phyloP scores from a whole-genome alignment of 305 asterid species.

The Solanum hybrid region DNA sequence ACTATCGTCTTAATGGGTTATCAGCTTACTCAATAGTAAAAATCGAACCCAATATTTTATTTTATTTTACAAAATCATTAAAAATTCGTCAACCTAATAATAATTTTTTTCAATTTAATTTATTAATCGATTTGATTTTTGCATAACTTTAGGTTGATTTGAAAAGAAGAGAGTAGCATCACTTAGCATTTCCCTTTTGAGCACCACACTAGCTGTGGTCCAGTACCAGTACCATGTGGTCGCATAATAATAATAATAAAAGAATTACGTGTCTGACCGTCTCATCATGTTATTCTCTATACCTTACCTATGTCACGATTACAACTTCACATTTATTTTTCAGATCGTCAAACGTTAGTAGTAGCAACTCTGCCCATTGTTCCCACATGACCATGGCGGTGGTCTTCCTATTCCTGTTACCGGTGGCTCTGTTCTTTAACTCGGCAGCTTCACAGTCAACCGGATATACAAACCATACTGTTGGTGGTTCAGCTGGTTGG shows the following conservation, averaged over 20 bases:
- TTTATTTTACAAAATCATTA: no score
- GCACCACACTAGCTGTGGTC: background rate
- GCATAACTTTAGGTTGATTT: no score
- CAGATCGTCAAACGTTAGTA: background rate
- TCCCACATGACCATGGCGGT: constrained; percentile 28
- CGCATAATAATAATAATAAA: background rate
- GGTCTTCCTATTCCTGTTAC: constrained; percentile 20
- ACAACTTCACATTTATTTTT: background rate
- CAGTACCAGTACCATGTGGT: background rate
- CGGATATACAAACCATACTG: constrained; percentile 63
- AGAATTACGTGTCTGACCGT: background rate
- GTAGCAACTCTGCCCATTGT: background rate
- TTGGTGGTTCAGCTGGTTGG: constrained; percentile 74
- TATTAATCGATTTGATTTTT: no score
- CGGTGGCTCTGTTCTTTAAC: constrained; percentile 25
- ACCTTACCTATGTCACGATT: background rate
- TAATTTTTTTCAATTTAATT: no score
- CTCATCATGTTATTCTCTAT: background rate
- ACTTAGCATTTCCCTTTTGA: background rate
- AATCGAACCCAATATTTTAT: background rate
- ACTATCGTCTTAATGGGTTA: background rate
- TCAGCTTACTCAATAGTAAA: background rate
- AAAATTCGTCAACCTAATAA: background rate
- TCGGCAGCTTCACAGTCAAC: constrained; percentile 30
- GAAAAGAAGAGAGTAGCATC: background rate